These are phyloP conservation scores for Neurospora sp. DNA, from an alignment of 495 filamentous ascomycete genomes.

Conservation along the genomic window DNA sequence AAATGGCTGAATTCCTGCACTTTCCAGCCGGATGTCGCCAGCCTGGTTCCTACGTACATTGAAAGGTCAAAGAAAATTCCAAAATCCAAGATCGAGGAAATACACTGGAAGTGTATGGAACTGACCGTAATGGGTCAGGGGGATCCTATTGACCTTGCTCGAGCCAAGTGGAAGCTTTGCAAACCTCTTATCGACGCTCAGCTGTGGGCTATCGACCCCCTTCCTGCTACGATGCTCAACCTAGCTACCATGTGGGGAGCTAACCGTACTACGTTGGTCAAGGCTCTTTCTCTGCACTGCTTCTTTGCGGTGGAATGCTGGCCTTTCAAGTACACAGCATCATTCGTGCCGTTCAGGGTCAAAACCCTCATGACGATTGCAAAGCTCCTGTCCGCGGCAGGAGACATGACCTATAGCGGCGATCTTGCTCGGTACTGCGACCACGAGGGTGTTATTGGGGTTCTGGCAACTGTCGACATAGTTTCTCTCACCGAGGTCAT, in stretches of 20 bases:
- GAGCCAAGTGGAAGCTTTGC: conserved; percentile 26
- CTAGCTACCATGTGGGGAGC: conserved; percentile 16
- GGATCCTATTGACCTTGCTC: conserved; percentile 4
- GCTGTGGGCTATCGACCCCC: conserved; percentile 33
- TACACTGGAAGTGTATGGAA: conserved; percentile 13
- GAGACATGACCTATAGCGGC: conserved; percentile 10
- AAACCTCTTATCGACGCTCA: conserved; percentile 23
- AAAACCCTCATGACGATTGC: conserved; percentile 29
- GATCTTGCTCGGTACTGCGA: conserved; percentile 8
- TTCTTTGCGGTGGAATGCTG: conserved; percentile 27
- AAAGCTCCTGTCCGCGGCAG: conserved; percentile 26
- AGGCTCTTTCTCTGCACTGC: conserved; percentile 26
- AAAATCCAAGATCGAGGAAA: conserved; percentile 9
- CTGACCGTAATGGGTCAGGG: neutral
- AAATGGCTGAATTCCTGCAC: neutral
- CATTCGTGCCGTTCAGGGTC: conserved; percentile 27
- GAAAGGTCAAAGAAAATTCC: conserved; percentile 11
- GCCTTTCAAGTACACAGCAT: conserved; percentile 24
- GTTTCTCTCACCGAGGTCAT: conserved; percentile 31
- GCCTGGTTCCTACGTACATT: conserved; percentile 18
- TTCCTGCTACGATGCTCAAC: conserved; percentile 18
- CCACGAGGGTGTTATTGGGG: conserved; percentile 15
- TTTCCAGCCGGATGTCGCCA: conserved; percentile 4
- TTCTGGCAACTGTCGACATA: conserved; percentile 24
- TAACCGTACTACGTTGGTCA: conserved; percentile 15